Evolutionary conservation across 768 basidiomycete species (phyloP), one percentile per base, ranked within the genome.

Genomic region (Pleurotus tuoliensis): DNA sequence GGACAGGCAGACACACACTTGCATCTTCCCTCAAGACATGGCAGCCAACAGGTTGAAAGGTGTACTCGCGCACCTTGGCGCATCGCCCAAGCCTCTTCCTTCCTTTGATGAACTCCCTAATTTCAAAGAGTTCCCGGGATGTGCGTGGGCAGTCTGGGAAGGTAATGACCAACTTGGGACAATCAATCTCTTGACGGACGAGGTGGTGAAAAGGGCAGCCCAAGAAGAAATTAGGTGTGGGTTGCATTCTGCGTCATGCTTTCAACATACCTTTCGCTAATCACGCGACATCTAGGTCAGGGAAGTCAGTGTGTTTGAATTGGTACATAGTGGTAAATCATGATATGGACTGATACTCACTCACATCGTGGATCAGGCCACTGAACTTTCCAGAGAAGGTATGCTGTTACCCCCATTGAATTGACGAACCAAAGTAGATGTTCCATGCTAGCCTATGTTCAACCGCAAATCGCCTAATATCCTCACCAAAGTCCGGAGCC

Each of bases 101-200:
- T 63, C 67, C 20, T 74, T 66, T 54, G 73, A 76, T 56, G 73
- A 77, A 39, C 64, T 76, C 25, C 71, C 70, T 11, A 62, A 75
- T 9, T 85, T 67, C 76, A 84, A 74, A 72, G 80, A 71, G 64
- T 79, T 63, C 69, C 76, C 66, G 51, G 87, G 86, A 8, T 88
- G 86, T 55, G 87, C 86, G 2, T 88, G 87, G 87, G 75, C 73
- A 3, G 74, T 87, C 8, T 88, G 85, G 85, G 86, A 85, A 22
- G 68, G 75, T 38, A 78, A 82, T 16, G 87, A 88, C 59, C 73
- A 88, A 62, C 73, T 88, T 18, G 87, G 87, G 1, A 88, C 85
- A 4, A 72, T 88, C 39, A 88, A 88, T 63, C 59, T 88, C 48
- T 66, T 88, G 38, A 87, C 87, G 1, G 78, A 80, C 18, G 78